Evolutionary conservation across 768 basidiomycete species (phyloP), one percentile per base, ranked within the genome.

Genomic region (Lactifluus echinatus): DNA sequence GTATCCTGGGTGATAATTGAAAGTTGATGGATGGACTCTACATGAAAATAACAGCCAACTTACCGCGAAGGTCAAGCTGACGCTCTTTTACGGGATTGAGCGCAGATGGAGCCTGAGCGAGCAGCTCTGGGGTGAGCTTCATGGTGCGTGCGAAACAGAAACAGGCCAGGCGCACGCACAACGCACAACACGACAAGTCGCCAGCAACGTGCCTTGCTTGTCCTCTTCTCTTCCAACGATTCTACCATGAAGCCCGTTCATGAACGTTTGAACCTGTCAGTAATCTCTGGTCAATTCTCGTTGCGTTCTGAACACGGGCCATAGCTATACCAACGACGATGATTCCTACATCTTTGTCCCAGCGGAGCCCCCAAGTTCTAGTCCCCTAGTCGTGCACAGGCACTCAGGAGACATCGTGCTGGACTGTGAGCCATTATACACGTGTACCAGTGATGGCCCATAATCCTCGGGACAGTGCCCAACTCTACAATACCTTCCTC

Each of bases 41-140:
- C 10, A 34, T 15, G 37, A 11, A 44, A n/a, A 53, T 23, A 48
- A 15, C n/a, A 26, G 52, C 23, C 24, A 19, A 64, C 78, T 56
- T 67, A 89, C 92, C 93, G 79, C 93, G 78, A 50, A 95, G 83
- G 70, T 95, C 93, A 44, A 95, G 81, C 73, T 94, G 87, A 52
- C 93, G 83, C 70, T 95, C 91, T 72, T 88, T 93, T 39, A 89
- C 69, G 36, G 91, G 83, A 66, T 91, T 93, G 59, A 92, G 76
- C 58, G 81, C 78, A 34, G 91, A 90, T 50, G 80, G 72, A 44
- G 84, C 87, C 70, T 88, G 83, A n/a, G 83, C 85, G 64, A 94
- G 79, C 64, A 94, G 82, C 80, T 94, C 92, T 62, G 92, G 90
- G 48, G 93, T 93, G 76, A 94, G 87, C 80, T 93, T 94, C 83